Conservation (phyloP, 2,329 filamentous ascomycete species). For the Alternaria ventricosa region DNA sequence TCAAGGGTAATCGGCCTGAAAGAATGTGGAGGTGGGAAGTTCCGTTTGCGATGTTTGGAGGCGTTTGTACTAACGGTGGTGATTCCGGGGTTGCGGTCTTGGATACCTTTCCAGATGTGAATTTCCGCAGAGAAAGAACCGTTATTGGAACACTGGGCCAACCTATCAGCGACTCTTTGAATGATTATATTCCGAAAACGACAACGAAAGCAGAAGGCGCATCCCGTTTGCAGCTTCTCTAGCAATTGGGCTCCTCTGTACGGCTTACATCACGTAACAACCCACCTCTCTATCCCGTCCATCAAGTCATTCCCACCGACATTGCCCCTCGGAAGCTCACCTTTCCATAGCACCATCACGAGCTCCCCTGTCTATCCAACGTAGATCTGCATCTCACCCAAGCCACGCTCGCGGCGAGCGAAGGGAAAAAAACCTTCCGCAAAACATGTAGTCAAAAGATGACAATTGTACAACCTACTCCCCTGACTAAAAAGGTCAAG, state of each 20-base stretch:
- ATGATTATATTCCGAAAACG: no score
- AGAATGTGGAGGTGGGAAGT: not conserved
- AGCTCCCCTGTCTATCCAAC: not conserved
- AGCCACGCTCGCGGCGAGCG: not conserved
- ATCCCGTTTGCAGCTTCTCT: not conserved
- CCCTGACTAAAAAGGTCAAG: not conserved
- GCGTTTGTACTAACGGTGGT: not conserved
- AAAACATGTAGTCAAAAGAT: not conserved
- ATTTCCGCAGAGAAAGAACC: not conserved
- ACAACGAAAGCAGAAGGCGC: not conserved
- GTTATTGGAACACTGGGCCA: not conserved
- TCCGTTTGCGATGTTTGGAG: not conserved
- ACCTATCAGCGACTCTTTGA: not conserved
- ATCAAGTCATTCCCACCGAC: not conserved
- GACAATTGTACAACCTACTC: not conserved
- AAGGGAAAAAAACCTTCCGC: not conserved
- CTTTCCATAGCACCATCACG: not conserved
- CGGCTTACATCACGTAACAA: not conserved
- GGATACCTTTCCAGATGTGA: not conserved
- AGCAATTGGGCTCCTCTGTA: not conserved
- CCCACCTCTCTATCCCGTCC: not conserved
- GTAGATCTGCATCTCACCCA: not conserved
- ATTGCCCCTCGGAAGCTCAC: not conserved
- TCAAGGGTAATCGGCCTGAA: not conserved
- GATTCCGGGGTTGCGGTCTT: not conserved